These are phyloP conservation scores for Pseudomassariella vexata DNA, from an alignment of 2,329 filamentous ascomycete genomes.

Conservation along the genomic window DNA sequence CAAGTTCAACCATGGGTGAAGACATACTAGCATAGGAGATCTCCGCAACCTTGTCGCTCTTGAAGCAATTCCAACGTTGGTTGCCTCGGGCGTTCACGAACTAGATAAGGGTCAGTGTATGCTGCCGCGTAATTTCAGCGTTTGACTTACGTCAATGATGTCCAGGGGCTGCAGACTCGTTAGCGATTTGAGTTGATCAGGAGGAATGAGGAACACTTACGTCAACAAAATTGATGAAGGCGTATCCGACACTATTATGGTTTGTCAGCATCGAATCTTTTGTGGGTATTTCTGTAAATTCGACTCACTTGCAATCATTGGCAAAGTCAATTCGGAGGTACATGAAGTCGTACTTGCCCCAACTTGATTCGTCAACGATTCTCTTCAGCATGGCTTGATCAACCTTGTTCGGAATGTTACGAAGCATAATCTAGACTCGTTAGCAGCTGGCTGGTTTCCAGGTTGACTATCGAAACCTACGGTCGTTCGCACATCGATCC, in stretches of 20 bases:
- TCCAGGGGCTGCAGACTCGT: conserved; percentile 54
- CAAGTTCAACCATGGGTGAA: too few species aligned
- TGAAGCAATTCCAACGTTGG: conserved; percentile 73
- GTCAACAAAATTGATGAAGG: conserved; percentile 91
- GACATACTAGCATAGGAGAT: conserved; percentile 89
- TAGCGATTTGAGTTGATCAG: conserved; percentile 21
- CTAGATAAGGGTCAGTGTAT: conserved; percentile 34
- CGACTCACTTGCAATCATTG: conserved; percentile 73
- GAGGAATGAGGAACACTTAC: conserved; percentile 38
- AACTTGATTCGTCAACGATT: conserved; percentile 72
- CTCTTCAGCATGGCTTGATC: conserved; percentile 70
- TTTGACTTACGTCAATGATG: conserved; percentile 61
- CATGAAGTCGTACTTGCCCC: conserved; percentile 87
- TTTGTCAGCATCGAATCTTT: conserved; percentile 11
- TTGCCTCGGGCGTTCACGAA: conserved; percentile 68
- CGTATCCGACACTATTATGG: conserved; percentile 78
- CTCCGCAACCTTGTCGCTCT: conserved; percentile 78
- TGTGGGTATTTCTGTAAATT: neutral
- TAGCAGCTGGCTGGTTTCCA: too few species aligned
- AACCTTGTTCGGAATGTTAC: conserved; percentile 91
- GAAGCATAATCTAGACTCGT: conserved; percentile 72
- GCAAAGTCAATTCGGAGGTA: conserved; percentile 88
- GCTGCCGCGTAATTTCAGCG: conserved; percentile 1
- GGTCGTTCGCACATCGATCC: conserved; percentile 69
- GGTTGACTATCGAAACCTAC: too few species aligned